These are phyloP conservation scores for Backusella westeae DNA, from an alignment of 192 early-diverging fungal species.

Conservation along the genomic window DNA sequence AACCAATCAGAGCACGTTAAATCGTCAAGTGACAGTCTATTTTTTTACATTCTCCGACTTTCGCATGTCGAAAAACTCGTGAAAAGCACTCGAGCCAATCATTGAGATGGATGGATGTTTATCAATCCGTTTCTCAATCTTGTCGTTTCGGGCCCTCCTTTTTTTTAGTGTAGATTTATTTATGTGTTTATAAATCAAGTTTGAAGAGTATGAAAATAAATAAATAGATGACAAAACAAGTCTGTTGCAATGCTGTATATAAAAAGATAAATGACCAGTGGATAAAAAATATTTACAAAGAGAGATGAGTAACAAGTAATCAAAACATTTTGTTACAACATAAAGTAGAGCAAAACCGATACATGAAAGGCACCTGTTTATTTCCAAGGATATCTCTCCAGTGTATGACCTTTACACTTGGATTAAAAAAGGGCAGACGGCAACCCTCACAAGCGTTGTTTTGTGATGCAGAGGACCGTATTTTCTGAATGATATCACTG, in stretches of 20 bases:
- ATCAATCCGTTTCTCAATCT: neutral
- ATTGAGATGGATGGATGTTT: neutral
- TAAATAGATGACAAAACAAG: neutral
- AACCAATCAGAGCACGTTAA: neutral
- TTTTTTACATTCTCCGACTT: neutral
- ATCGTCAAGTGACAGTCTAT: neutral
- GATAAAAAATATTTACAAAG: neutral
- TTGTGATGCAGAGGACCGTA: neutral
- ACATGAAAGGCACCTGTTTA: neutral
- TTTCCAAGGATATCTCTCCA: constrained; percentile 15
- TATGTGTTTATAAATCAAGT: neutral
- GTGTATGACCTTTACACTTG: constrained; percentile 14
- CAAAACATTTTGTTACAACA: constrained; percentile 1
- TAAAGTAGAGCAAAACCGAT: constrained; percentile 18
- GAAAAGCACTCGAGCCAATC: neutral
- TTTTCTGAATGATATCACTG: neutral
- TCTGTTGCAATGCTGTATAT: neutral
- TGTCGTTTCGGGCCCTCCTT: neutral
- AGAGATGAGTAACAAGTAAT: no score
- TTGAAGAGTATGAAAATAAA: neutral
- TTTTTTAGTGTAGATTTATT: neutral
- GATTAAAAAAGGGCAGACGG: neutral
- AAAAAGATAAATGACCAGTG: no score
- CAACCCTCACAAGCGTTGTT: constrained; percentile 19
- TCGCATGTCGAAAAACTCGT: neutral